phyloP scores from a whole-genome alignment of 2,329 filamentous ascomycete genomes.

The Beauveria sp. region DNA sequence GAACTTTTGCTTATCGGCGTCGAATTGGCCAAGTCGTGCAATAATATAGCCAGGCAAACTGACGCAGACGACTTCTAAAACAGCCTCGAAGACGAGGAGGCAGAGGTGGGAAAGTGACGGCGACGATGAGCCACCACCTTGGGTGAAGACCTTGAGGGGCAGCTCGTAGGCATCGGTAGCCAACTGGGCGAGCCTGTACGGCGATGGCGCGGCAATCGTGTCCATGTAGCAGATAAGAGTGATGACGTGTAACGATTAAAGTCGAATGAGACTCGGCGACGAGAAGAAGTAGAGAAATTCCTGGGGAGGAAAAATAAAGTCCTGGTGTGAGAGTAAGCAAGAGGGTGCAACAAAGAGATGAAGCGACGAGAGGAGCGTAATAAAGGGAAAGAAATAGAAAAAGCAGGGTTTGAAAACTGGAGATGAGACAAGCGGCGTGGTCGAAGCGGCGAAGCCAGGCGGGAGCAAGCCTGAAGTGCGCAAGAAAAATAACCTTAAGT shows the following conservation, averaged over 20 bases:
- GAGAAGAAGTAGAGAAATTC: not conserved
- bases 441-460: not conserved
- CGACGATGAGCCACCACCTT: slow-evolving; percentile 44
- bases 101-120: slow-evolving; percentile 62
- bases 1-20: slow-evolving; percentile 93
- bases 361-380: not conserved
- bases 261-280: not conserved
- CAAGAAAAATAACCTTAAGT: slow-evolving; percentile 11
- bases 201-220: slow-evolving; percentile 36
- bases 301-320: not conserved
- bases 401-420: not conserved
- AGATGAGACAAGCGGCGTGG: not conserved
- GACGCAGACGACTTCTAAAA: slow-evolving; percentile 91
- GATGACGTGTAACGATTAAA: not conserved
- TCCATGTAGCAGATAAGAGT: slow-evolving; percentile 22
- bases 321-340: not conserved
- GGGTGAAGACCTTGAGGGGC: slow-evolving; percentile 32
- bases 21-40: slow-evolving; percentile 83
- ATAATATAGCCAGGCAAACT: slow-evolving; percentile 91
- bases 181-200: slow-evolving; percentile 35
- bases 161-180: slow-evolving; percentile 33
- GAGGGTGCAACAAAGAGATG: not conserved
- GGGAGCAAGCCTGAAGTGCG: slow-evolving; percentile 2
- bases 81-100: slow-evolving; percentile 86
- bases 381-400: slow-evolving; percentile 1